Base-by-base conservation (phyloP, 352 stramenopile species). In the Hyaloperonospora brassicae region DNA sequence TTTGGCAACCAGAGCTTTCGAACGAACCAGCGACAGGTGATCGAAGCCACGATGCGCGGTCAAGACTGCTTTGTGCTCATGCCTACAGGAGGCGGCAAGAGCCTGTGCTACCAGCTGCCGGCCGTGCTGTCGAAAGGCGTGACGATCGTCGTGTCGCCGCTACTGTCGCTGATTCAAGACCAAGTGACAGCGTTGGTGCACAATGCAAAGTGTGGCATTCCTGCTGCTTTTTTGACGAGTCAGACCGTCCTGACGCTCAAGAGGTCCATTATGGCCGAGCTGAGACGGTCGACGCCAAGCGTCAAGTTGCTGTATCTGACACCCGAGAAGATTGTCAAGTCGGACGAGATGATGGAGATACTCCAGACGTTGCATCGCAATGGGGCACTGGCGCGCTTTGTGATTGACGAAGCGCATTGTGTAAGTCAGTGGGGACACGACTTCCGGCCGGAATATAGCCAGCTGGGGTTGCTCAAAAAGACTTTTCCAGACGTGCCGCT, bases 281-380 rank as follows among this genome's bases (percentile, higher is more conserved):
- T 98, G 50, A 82, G 80, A 48, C 85, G 95, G 53, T 52, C 60
- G 5, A 44, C 53, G 14, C 73, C 78, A 14, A 84, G 71, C 39
- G 47, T 97, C 24, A 91, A 90, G 40, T 66, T 98, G 58, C 76
- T 98, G 17, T 96, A 98, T 64, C 79, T 98, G 8, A 98, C 95
- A n/a, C 93, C 95, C 0, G 95, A 98, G 68, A 97, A 97, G 72
- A 34, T 34, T 23, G 64, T 68, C 40, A 87, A 85, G 57, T 88
- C 76, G 14, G 55, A 47, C 4, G 76, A 90, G 52, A 87, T 90
- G 78, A 77, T 85, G 57, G 66, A 83, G 1, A 43, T 87, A 46
- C 50, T 90, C 21, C 58, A 87, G 41, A 36, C 25, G 4, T 45
- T 73, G 38, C 47, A 70, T 46, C 21, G 46, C 17, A 64, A 87